Evolutionary conservation across 1,284 basidiomycete genomes (phyloP).

Genomic region (Trichosporon inkin): DNA sequence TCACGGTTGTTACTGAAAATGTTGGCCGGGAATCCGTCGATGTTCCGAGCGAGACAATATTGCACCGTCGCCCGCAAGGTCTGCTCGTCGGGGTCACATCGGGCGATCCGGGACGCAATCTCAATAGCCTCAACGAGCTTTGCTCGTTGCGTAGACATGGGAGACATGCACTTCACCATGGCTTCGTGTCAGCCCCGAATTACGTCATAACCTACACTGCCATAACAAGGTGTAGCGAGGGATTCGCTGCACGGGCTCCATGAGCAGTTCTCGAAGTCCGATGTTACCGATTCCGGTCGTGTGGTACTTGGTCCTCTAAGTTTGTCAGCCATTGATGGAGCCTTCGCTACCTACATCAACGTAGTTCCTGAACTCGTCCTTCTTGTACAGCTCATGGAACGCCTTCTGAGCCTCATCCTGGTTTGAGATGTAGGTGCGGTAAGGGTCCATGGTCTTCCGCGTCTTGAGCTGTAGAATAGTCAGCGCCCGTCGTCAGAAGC

Average conservation of each 20-base stretch:
- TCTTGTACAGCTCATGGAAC: constrained; percentile 75
- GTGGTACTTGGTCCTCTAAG: constrained; percentile 81
- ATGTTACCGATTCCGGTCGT: constrained; percentile 75
- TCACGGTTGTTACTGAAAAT: constrained; percentile 79
- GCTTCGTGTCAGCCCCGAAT: constrained; percentile 38
- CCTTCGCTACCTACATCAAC: constrained; percentile 64
- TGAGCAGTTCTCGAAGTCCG: constrained; percentile 87
- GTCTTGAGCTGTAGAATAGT: constrained; percentile 60
- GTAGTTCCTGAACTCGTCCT: constrained; percentile 71
- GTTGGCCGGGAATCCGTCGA: constrained; percentile 86
- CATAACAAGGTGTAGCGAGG: constrained; percentile 93
- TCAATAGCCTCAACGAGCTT: constrained; percentile 81
- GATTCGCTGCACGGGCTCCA: constrained; percentile 99
- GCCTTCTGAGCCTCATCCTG: constrained; percentile 89
- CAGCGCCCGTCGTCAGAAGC: neutral
- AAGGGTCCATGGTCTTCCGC: constrained; percentile 77
- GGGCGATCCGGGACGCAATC: constrained; percentile 83
- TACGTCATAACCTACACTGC: constrained; percentile 54
- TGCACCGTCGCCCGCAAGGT: constrained; percentile 84
- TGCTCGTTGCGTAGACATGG: constrained; percentile 68
- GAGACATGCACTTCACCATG: constrained; percentile 81
- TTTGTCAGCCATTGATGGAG: neutral
- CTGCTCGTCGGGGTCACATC: constrained; percentile 85
- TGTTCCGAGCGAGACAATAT: constrained; percentile 75
- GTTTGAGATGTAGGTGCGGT: constrained; percentile 84